Percentiles rank a stretch among this genome's conserved stretches.
Conservation (phyloP, 352 stramenopile genomes). For the Phytophthora sp. region DNA sequence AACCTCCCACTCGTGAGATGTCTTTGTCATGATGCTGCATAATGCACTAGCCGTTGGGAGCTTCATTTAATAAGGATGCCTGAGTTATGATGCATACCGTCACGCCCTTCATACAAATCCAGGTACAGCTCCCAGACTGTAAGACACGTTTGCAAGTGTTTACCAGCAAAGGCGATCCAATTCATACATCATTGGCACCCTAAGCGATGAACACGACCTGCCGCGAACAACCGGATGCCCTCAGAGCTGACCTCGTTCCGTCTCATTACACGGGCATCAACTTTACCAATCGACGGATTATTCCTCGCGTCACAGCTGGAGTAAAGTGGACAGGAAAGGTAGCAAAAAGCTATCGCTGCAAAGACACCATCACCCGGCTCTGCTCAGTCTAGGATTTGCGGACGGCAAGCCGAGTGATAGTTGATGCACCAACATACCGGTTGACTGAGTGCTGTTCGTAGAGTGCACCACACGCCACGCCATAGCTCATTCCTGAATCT, state of each 20-base stretch:
- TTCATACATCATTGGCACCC: slow-evolving; percentile 1
- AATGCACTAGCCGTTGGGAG: not conserved
- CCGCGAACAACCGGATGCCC: slow-evolving; percentile 4
- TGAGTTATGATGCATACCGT: too few relatives aligned
- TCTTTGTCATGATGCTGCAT: too few relatives aligned
- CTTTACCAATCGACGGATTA: not conserved
- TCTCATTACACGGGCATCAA: slow-evolving; percentile 5
- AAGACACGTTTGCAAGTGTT: slow-evolving; percentile 3
- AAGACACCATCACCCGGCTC: not conserved
- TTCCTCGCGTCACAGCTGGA: not conserved
- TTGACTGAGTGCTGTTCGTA: slow-evolving; percentile 19
- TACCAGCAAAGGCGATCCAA: too few relatives aligned
- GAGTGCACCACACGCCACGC: slow-evolving; percentile 1
- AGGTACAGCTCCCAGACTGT: not conserved
- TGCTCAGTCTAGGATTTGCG: slow-evolving; percentile 5
- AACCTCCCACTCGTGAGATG: too few relatives aligned
- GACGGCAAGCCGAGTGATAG: slow-evolving; percentile 13
- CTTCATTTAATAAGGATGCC: too few relatives aligned
- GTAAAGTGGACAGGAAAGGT: slow-evolving; percentile 16
- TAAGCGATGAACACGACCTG: slow-evolving; percentile 15
- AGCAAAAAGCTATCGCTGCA: not conserved
- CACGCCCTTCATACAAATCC: too few relatives aligned
- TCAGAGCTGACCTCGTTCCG: slow-evolving; percentile 9
- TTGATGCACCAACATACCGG: slow-evolving; percentile 11
- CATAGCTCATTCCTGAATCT: slow-evolving; percentile 18